These are phyloP conservation scores for Stachybotrys chartarum DNA, from an alignment of 2,329 filamentous ascomycete genomes.

Conservation along the genomic window DNA sequence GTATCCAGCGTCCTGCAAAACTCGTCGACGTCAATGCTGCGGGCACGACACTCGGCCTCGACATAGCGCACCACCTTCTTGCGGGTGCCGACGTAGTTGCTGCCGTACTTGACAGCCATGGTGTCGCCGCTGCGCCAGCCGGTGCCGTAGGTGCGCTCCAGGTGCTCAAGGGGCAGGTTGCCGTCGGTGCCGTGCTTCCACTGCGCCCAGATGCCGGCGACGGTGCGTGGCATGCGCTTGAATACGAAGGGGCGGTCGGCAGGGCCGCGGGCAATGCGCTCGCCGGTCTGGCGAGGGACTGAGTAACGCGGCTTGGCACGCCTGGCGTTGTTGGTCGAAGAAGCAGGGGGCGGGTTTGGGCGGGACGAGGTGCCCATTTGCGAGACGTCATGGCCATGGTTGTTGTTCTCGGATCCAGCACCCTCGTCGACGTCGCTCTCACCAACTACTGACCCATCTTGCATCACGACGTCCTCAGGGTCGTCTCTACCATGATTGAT, in stretches of 20 bases:
- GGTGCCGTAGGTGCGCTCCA: slow-evolving; percentile 12
- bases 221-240: slow-evolving; percentile 14
- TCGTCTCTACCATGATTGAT: too few species aligned
- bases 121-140: slow-evolving; percentile 11
- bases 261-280: slow-evolving; percentile 11
- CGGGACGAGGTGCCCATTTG: neutral
- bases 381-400: too few species aligned
- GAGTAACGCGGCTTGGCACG: slow-evolving; percentile 10
- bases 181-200: slow-evolving; percentile 13
- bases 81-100: slow-evolving; percentile 16
- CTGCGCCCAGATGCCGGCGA: slow-evolving; percentile 13
- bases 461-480: too few species aligned
- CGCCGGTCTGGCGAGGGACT: slow-evolving; percentile 6
- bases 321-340: neutral
- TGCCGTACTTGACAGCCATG: slow-evolving; percentile 15
- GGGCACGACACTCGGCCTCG: slow-evolving; percentile 8
- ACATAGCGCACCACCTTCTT: slow-evolving; percentile 12
- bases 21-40: slow-evolving; percentile 1
- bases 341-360: neutral
- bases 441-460: too few species aligned
- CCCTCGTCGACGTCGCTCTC: too few species aligned
- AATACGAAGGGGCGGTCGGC: slow-evolving; percentile 11
- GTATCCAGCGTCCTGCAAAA: slow-evolving; percentile 10
- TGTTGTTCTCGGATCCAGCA: too few species aligned
- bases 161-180: slow-evolving; percentile 11